Evolutionary conservation across 1,284 basidiomycete species (phyloP).

Genomic region (Earliella scabrosa): DNA sequence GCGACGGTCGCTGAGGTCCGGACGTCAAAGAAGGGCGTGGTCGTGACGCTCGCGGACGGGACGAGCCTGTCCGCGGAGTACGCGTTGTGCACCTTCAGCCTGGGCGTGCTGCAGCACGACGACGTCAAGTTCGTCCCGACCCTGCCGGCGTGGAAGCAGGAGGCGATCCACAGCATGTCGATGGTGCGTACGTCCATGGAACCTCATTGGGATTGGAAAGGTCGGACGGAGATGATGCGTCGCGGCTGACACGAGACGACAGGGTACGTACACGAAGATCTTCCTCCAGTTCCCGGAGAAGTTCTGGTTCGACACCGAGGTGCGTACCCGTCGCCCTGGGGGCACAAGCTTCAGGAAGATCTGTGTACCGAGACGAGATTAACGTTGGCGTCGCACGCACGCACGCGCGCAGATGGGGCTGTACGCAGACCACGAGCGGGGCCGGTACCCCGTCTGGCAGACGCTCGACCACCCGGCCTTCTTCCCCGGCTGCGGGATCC

Average conservation of each 20-base stretch:
- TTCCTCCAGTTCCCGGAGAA: slow-evolving; percentile 67
- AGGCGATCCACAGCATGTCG: slow-evolving; percentile 66
- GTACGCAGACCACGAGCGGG: slow-evolving; percentile 66
- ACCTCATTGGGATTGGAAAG: neutral
- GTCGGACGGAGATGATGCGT: neutral
- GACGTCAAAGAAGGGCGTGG: slow-evolving; percentile 48
- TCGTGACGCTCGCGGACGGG: slow-evolving; percentile 45
- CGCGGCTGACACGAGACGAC: neutral
- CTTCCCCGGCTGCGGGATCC: slow-evolving; percentile 62
- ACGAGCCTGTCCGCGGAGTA: slow-evolving; percentile 51
- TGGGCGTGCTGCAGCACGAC: slow-evolving; percentile 65
- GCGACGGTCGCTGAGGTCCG: slow-evolving; percentile 55
- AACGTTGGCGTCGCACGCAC: neutral
- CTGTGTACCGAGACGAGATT: neutral
- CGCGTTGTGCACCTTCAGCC: slow-evolving; percentile 65
- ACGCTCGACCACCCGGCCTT: slow-evolving; percentile 63
- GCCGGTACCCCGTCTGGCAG: slow-evolving; percentile 74
- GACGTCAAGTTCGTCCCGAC: slow-evolving; percentile 60
- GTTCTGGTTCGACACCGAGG: slow-evolving; percentile 75
- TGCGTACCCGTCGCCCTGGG: slow-evolving; percentile 26
- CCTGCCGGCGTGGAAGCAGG: slow-evolving; percentile 66
- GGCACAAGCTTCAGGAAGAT: neutral
- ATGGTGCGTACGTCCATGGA: slow-evolving; percentile 46
- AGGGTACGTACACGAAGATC: slow-evolving; percentile 73
- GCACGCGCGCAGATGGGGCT: slow-evolving; percentile 68